Evolutionary conservation across 1,284 basidiomycete species (phyloP).

Genomic region (Coniophora puteana): DNA sequence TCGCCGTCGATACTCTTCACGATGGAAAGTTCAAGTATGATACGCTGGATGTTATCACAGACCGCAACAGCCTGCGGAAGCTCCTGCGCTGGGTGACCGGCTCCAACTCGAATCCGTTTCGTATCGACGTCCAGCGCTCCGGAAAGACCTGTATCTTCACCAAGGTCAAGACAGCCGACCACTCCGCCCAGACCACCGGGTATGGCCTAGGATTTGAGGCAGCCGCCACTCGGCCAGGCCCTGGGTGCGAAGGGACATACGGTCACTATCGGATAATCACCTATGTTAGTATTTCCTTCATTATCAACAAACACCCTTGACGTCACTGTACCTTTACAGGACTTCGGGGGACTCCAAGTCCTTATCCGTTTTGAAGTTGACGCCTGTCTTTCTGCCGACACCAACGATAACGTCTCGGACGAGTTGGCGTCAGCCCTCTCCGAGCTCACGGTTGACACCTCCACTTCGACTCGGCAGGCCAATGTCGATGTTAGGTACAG

Average conservation of each 20-base stretch:
- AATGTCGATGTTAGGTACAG: too few relatives aligned
- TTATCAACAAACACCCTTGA: too few relatives aligned
- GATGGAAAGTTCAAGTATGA: conserved; percentile 24
- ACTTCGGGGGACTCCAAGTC: conserved; percentile 28
- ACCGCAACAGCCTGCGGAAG: conserved; percentile 34
- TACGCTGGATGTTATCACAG: conserved; percentile 30
- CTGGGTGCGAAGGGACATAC: conserved; percentile 27
- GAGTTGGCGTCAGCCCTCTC: conserved; percentile 23
- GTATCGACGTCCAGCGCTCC: conserved; percentile 32
- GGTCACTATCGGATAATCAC: conserved; percentile 34
- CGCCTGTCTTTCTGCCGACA: conserved; percentile 19
- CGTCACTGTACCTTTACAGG: too few relatives aligned
- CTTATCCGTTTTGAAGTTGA: conserved; percentile 30
- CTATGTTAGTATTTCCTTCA: conserved; percentile 29
- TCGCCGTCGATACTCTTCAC: conserved; percentile 28
- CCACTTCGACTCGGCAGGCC: too few relatives aligned
- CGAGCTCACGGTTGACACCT: conserved; percentile 17
- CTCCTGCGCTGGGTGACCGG: conserved; percentile 28
- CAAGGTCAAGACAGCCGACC: conserved; percentile 11
- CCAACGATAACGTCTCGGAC: conserved; percentile 15
- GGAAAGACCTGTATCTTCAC: conserved; percentile 30
- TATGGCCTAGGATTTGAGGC: conserved; percentile 31
- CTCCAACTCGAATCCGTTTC: conserved; percentile 22
- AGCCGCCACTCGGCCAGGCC: conserved; percentile 22
- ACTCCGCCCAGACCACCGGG: conserved; percentile 15